phyloP scores from a whole-genome alignment of 441 rosid genomes.

The Populus hybrid region DNA sequence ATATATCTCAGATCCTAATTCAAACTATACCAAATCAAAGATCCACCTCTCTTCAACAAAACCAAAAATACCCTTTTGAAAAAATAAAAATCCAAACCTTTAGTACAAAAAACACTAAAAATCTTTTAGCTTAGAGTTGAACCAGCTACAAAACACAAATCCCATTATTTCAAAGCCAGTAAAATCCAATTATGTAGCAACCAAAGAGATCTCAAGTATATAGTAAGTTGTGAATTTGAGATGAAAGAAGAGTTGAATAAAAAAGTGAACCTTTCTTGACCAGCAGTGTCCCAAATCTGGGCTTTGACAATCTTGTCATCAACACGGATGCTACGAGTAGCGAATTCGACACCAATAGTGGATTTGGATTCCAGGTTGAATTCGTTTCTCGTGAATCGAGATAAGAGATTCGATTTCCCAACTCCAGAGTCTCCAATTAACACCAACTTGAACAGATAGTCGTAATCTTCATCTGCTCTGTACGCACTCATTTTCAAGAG shows the following conservation, averaged over 20 bases:
- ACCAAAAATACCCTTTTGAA: background rate
- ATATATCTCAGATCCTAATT: background rate
- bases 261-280: constrained; percentile 76
- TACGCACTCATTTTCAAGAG: constrained; percentile 47
- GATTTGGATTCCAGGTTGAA: constrained; percentile 77
- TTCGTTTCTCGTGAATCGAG: constrained; percentile 66
- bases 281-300: constrained; percentile 75
- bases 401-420: constrained; percentile 66
- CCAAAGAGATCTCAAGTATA: background rate
- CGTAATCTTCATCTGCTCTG: constrained; percentile 79
- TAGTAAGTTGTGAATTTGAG: background rate
- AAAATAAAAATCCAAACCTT: background rate
- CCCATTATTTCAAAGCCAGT: background rate
- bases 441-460: constrained; percentile 67
- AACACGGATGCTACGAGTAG: constrained; percentile 64
- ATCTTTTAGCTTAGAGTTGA: background rate
- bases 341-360: constrained; percentile 75
- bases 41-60: background rate
- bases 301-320: constrained; percentile 72
- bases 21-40: background rate
- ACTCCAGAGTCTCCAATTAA: constrained; percentile 78
- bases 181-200: background rate
- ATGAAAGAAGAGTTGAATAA: constrained; percentile 29
- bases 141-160: background rate
- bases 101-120: background rate